A percentile compares a stretch with the other conserved stretches of the same genome.
phyloP scores from a whole-genome alignment of 352 stramenopile genomes.

The Globisporangium spinosum region DNA sequence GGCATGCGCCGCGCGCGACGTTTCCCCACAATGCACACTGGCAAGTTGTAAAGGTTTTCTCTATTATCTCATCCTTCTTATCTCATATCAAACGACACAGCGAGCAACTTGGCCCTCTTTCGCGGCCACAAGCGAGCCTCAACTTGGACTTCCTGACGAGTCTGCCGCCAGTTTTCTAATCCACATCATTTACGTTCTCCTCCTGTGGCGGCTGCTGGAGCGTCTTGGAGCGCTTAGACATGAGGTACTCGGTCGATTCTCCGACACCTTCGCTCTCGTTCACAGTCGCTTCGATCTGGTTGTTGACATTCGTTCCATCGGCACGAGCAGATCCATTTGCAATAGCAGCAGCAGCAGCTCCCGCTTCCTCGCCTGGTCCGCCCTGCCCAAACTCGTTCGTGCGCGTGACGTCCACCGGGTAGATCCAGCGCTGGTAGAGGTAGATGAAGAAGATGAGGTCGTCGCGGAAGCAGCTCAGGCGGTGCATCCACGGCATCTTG shows the following conservation, averaged over 20 bases:
- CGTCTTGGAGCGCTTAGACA: slow-evolving; percentile 46
- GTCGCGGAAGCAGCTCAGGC: slow-evolving; percentile 97
- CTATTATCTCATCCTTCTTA: no score
- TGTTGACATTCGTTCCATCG: no score
- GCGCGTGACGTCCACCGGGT: slow-evolving; percentile 89
- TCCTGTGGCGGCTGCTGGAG: slow-evolving; percentile 21
- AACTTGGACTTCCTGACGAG: no score
- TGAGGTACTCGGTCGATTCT: slow-evolving; percentile 48
- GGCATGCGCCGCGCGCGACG: no score
- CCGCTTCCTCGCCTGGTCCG: slow-evolving; percentile 44
- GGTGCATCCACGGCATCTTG: slow-evolving; percentile 97
- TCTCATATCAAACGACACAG: no score
- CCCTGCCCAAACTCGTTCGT: slow-evolving; percentile 93
- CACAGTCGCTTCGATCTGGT: slow-evolving; percentile 8
- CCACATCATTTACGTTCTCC: slow-evolving; percentile 6
- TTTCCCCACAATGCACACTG: no score
- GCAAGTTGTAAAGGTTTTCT: no score
- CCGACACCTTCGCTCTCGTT: slow-evolving; percentile 21
- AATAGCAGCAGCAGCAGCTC: slow-evolving; percentile 13
- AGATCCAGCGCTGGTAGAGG: slow-evolving; percentile 98
- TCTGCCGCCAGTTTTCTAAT: not conserved
- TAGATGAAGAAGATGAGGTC: slow-evolving; percentile 99
- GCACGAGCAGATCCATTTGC: not conserved
- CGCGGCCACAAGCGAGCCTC: no score
- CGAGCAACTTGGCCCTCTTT: no score